Percentiles rank a stretch among this genome's conserved stretches.
phyloP scores from a whole-genome alignment of 106 monocot genomes.

The Apostasia ramifera region DNA sequence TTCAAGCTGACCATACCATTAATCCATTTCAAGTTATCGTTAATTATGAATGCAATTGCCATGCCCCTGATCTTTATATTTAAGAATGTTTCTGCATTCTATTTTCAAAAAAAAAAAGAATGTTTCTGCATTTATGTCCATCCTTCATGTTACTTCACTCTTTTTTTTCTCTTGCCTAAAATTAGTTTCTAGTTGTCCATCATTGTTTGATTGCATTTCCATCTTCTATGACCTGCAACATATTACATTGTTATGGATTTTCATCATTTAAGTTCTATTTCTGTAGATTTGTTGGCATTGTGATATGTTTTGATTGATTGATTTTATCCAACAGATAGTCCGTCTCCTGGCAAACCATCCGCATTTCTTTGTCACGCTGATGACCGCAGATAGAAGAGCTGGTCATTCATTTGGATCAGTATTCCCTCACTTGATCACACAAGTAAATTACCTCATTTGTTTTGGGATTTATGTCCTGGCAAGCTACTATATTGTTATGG shows the following conservation, averaged over 20 bases:
- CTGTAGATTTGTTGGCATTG: neutral
- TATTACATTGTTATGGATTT: neutral
- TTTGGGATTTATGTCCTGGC: neutral
- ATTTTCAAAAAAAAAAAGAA: too few relatives aligned
- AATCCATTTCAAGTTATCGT: too few relatives aligned
- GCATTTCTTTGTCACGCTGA: conserved; percentile 55
- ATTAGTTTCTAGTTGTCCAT: too few relatives aligned
- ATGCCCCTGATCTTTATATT: too few relatives aligned
- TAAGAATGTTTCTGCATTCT: too few relatives aligned
- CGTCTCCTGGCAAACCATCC: conserved; percentile 89
- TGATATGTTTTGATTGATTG: conserved; percentile 6
- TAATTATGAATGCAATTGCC: too few relatives aligned
- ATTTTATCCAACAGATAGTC: conserved; percentile 53
- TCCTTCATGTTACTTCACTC: too few relatives aligned
- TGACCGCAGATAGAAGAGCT: conserved; percentile 98
- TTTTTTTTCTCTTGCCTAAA: too few relatives aligned
- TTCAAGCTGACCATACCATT: too few relatives aligned
- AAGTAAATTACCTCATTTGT: conserved; percentile 32
- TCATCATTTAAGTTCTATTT: neutral
- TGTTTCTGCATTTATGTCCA: too few relatives aligned
- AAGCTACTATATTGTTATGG: neutral
- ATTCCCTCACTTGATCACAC: conserved; percentile 86
- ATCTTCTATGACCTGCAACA: neutral
- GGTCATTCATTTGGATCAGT: conserved; percentile 83
- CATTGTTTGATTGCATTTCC: too few relatives aligned